Evolutionary conservation across 305 asterid species (phyloP), one percentile per base, ranked within the genome.

Genomic region (Galium porrigens): DNA sequence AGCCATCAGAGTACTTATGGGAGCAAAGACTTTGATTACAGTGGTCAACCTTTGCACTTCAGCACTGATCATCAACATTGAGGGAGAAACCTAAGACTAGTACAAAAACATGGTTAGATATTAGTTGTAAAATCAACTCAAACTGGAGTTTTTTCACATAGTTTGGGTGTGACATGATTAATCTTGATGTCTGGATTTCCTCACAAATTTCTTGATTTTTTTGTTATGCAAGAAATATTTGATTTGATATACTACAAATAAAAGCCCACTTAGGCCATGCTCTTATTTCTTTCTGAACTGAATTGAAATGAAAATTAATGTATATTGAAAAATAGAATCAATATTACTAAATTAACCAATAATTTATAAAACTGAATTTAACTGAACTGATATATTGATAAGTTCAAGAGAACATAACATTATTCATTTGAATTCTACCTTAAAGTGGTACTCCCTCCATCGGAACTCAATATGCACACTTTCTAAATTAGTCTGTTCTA

Each of bases 1-100:
- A 69, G 68, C 39, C 66, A 42, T 3, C 74, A 44, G 2, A 34
- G 41, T 6, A 69, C 71, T 58, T 65, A 52, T 61, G 74, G 74
- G 12, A 74, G 74, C 53, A 57, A 55, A 30, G 78, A 70, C 58
- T 74, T 74, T 39, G 63, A 69, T 0, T 70, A 74, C 51, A 74
- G 78, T 34, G 72, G 71, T 55, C 71, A 64, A 12, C 39, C 37
- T 27, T 56, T 70, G 27, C 58, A 71, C 61, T 61, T 61, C 53
- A 30, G 48, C 66, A 22, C 27, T 7, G 72, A 61, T 30, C 66
- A 33, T 15, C 72, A 53, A 4, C 69, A 53, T 6, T 56, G 39
- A 36, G 12, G 1, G 37, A 63, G 15, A 44, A 12, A 44, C 52
- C 52, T 46, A 46, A 20, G 52, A 46, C 49, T 42, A 42, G 49